Evolutionary conservation across 73 alveolate species (phyloP), one percentile per base, ranked within the genome.

Genomic region (Paramecium sonneborni): DNA sequence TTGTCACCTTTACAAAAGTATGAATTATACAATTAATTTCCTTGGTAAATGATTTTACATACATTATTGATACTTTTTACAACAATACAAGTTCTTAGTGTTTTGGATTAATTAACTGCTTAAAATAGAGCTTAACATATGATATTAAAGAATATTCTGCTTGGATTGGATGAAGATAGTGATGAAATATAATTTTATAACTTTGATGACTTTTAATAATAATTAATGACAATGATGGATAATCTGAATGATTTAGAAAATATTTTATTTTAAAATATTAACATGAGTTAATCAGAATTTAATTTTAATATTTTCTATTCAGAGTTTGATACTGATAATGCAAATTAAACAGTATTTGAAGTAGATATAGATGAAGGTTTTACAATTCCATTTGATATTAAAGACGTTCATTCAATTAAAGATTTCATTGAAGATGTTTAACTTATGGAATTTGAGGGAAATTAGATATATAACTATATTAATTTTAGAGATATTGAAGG

Each of bases 61-160:
- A 88, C 87, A 23, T 41, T 70, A 11, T 62, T 88, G 26, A 82
- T 88, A 9, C 55, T 88, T 30, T 88, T 88, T 57, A 88, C 94
- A 10, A 88, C 94, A 1, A 38, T 57, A 14, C 55, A 88, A 57
- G 94, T 82, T 72, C 76, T 88, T 9, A 69, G 85, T 44, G 84
- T 88, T 46, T 48, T 88, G 56, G 68, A 56, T 43, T 20, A 69
- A 38, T 39, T 57, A 46, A 88, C 94, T 21, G 85, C 94, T 39
- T 62, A 67, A 35, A 69, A 57, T 44, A 55, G 94, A 32, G 94
- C 94, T 6, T 26, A 88, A 44, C 94, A 88, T 88, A 20, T 48
- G 57, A 82, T 88, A 11, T 88, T 88, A 3, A 88, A 88, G 38
- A n/a, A 68, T 2, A 69, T 88, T 12, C 23, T 88, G 12, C 46